A percentile compares a stretch with the other conserved stretches of the same genome.
These are phyloP conservation scores for Cercophora scortea DNA, from an alignment of 495 filamentous ascomycete species.

Conservation along the genomic window DNA sequence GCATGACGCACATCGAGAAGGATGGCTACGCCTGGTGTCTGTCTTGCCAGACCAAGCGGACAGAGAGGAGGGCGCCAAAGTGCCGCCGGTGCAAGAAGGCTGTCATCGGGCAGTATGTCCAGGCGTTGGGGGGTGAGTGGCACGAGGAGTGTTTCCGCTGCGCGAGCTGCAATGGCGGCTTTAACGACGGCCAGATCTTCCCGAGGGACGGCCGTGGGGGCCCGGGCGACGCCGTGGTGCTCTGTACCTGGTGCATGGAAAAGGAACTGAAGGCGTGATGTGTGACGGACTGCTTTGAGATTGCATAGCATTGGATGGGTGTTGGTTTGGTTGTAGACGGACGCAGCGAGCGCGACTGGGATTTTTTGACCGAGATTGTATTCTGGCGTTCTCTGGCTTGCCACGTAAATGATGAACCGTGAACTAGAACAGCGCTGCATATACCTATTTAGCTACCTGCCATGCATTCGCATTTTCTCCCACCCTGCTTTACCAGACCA, in stretches of 20 bases:
- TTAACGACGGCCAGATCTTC: slow-evolving; percentile 50
- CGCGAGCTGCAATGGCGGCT: slow-evolving; percentile 41
- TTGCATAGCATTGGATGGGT: neutral
- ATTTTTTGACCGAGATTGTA: neutral
- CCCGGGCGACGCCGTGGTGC: slow-evolving; percentile 32
- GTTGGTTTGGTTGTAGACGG: too few relatives aligned
- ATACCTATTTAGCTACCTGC: neutral
- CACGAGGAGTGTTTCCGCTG: slow-evolving; percentile 89
- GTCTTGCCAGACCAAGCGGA: slow-evolving; percentile 83
- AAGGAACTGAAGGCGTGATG: slow-evolving; percentile 39
- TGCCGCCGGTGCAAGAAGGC: slow-evolving; percentile 79
- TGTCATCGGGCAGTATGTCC: slow-evolving; percentile 78
- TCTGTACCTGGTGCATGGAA: slow-evolving; percentile 44
- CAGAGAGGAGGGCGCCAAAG: slow-evolving; percentile 60
- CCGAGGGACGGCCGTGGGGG: slow-evolving; percentile 33
- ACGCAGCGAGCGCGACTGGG: neutral
- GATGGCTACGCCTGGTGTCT: slow-evolving; percentile 99
- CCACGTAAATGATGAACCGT: neutral
- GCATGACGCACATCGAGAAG: slow-evolving; percentile 89
- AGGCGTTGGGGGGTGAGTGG: slow-evolving; percentile 87
- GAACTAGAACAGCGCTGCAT: neutral
- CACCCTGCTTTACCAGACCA: too few relatives aligned
- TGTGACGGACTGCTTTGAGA: slow-evolving; percentile 2
- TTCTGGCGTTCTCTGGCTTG: neutral
- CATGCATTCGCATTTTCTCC: too few relatives aligned